Base-by-base conservation (phyloP, 202 grass and related monocot genomes). In the Zizania palustris region DNA sequence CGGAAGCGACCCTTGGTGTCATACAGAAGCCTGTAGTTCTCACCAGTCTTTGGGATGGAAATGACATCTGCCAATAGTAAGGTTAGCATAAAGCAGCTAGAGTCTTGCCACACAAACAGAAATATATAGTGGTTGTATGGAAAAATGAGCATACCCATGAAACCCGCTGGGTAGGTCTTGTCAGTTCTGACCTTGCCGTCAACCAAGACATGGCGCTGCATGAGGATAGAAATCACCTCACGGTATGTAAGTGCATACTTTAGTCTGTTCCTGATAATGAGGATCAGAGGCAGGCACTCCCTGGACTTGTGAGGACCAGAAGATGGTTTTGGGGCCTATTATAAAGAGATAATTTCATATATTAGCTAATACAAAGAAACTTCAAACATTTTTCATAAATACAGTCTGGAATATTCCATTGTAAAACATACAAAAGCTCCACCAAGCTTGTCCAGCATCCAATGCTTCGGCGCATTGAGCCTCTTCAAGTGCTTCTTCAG, bases 121-220 rank as follows among this genome's bases (percentile, higher is more conserved):
- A 0, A 55, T 45, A 41, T 45, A 5, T 5, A 65, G 1, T 5
- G 0, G 6, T 37, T 10, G 37, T 33, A 41, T 38, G 43, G 1
- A 11, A 22, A 6, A 39, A 51, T 0, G 39, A 51, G 33, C 57
- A 16, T 71, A 84, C 74, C 82, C 82, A 84, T 84, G 36, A 84
- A 84, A 44, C 82, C 65, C 53, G 82, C 56, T 16, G 74, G 82
- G 33, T 84, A 84, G 53, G 82, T 84, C 82, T 84, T 83, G 80
- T 83, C 69, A 64, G 80, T 83, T 18, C 70, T 72, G 45, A 75
- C 80, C 45, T 83, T 83, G 44, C 54, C 64, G 70, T 78, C 65
- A 9, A 84, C 82, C 73, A 84, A 51, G 51, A 84, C 82, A 18
- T 63, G 73, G 0, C 65, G 73, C 73, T 84, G 73, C 82, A 65